Base-by-base conservation (phyloP, 225 moss, liverwort and hornwort genomes). In the Antitrichia curtipendula region DNA sequence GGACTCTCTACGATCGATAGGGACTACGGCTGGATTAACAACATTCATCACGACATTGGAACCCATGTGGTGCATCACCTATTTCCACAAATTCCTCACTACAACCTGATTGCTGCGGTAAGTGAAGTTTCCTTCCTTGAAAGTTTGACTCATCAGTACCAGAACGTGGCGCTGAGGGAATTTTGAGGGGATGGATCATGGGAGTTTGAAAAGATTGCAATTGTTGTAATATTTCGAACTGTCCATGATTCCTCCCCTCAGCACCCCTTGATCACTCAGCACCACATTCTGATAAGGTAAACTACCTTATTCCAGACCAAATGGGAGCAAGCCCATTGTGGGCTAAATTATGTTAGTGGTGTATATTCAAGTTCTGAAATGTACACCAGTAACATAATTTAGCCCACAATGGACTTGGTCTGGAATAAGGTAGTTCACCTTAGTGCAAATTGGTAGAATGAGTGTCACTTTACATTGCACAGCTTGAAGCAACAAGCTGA, bases 51-150 rank as follows among this genome's bases (percentile, higher is more conserved):
- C 78, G 98, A 98, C 86, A 98, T 98, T 72, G 98, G 98, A 70
- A 98, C 98, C 10, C 98, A 98, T 61, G 98, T 98, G 34, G 93
- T 98, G 10, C 98, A 98, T 75, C 98, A 98, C 63, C 75, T 98
- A 8, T 98, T 98, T 85, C 98, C 98, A 25, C 98, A 98, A 94
- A 98, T 98, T 86, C 98, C 98, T 82, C 98, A 98, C 79, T 98
- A 98, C 91, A 90, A 97, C 47, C 57, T 98, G 72, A 92, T 96
- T 47, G 97, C 95, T 86, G 98, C 98, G 38, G 93, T 92, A 89
- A 75, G 93, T 73, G 13, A 31, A 16, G 11, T 50, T 82, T 50
- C 47, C 69, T 24, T 54, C 38, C 58, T 41, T 17, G 22, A 41
- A n/a, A 68, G 9, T 23, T 65, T 8, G 10, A 40, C 16, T 64